Evolutionary conservation across 495 filamentous ascomycete species (phyloP).

Genomic region (Podospora conica): DNA sequence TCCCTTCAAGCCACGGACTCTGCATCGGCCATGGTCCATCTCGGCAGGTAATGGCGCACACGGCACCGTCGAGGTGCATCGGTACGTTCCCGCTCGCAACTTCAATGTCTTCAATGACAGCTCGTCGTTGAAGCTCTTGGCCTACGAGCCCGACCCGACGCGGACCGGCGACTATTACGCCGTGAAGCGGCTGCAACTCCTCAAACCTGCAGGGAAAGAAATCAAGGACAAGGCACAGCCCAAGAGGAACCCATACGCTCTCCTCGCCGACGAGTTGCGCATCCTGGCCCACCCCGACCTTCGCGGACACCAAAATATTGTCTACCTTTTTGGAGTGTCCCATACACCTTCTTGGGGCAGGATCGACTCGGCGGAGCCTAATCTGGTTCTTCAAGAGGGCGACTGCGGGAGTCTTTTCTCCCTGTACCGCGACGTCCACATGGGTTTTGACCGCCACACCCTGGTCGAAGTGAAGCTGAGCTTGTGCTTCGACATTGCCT

Average conservation of each 20-base stretch:
- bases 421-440: neutral
- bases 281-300: neutral
- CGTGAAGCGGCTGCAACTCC: neutral
- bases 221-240: neutral
- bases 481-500: neutral
- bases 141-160: neutral
- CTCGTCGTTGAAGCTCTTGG: neutral
- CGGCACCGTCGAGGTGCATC: slow-evolving; percentile 1
- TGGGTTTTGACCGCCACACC: neutral
- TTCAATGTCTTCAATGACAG: neutral
- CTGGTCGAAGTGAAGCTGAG: neutral
- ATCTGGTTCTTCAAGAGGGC: neutral
- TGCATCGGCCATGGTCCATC: neutral
- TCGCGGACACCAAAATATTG: neutral
- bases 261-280: neutral
- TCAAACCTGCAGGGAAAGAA: neutral
- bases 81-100: neutral
- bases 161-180: neutral
- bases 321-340: neutral
- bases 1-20: neutral
- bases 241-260: neutral
- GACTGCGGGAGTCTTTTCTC: neutral
- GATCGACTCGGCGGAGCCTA: neutral
- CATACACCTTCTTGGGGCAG: neutral
- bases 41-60: neutral